Evolutionary conservation across 257 asterid genomes (phyloP).

Genomic region (Solanum appendiculatum): DNA sequence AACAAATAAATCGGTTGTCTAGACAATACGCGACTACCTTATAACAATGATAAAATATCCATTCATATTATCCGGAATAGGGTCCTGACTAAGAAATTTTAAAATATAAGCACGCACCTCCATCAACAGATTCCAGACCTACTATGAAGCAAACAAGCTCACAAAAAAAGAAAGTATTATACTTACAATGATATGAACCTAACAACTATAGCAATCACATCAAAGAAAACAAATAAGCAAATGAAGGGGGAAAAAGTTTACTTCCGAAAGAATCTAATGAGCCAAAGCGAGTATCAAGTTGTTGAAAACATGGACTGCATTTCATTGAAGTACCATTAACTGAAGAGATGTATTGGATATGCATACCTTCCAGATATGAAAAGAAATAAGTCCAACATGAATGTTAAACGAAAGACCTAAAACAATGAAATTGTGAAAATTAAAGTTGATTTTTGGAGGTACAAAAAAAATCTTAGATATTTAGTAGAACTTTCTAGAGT

Average conservation of each 20-base stretch:
- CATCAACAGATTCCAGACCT: background rate
- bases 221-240: no score
- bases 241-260: no score
- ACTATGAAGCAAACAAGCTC: background rate
- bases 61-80: background rate
- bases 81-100: background rate
- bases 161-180: background rate
- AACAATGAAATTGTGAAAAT: no score
- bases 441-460: no score
- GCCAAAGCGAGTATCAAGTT: background rate
- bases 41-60: background rate
- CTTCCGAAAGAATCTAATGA: background rate
- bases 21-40: no score
- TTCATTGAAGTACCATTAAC: background rate
- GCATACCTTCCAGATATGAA: background rate
- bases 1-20: no score
- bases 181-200: background rate
- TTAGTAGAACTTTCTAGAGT: no score
- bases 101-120: background rate
- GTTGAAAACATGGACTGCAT: background rate
- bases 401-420: background rate
- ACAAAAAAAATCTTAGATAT: no score
- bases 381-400: background rate
- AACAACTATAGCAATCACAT: background rate
- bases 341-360: background rate